These are phyloP conservation scores for Arabidopsis suecica DNA, from an alignment of 345 rosid species.

Conservation along the genomic window DNA sequence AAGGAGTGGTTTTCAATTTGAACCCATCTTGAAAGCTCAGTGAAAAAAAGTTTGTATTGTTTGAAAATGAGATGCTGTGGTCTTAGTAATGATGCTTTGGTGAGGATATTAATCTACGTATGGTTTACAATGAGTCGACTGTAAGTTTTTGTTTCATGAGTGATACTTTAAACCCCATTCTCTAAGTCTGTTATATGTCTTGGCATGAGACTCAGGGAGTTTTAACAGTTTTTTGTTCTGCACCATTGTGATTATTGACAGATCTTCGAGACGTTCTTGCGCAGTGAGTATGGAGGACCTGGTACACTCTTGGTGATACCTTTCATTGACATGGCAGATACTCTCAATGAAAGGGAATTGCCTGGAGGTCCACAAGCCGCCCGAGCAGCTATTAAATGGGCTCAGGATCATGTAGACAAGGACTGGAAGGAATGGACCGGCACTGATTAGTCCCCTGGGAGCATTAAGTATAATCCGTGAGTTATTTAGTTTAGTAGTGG, in stretches of 20 bases:
- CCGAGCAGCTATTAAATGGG: constrained; percentile 92
- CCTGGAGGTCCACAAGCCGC: constrained; percentile 96
- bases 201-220: not conserved
- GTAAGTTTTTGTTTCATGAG: not conserved
- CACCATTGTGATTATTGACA: constrained; percentile 42
- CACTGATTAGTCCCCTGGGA: constrained; percentile 37
- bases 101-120: constrained; percentile 11
- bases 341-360: constrained; percentile 68
- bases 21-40: constrained; percentile 4
- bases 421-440: constrained; percentile 96
- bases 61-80: constrained; percentile 8
- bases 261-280: constrained; percentile 81
- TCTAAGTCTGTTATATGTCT: constrained; percentile 4
- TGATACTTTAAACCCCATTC: not conserved
- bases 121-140: not conserved
- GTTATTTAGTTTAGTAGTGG: constrained; percentile 17
- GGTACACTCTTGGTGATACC: constrained; percentile 89
- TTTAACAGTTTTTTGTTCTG: not conserved
- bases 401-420: constrained; percentile 77
- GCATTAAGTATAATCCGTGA: not conserved
- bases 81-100: not conserved
- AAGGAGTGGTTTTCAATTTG: not conserved
- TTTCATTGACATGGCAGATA: constrained; percentile 95
- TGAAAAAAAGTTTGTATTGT: not conserved
- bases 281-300: constrained; percentile 87